Evolutionary conservation across 176 grass and related monocot genomes (phyloP).

Genomic region (Dendrocalamus sinicus): DNA sequence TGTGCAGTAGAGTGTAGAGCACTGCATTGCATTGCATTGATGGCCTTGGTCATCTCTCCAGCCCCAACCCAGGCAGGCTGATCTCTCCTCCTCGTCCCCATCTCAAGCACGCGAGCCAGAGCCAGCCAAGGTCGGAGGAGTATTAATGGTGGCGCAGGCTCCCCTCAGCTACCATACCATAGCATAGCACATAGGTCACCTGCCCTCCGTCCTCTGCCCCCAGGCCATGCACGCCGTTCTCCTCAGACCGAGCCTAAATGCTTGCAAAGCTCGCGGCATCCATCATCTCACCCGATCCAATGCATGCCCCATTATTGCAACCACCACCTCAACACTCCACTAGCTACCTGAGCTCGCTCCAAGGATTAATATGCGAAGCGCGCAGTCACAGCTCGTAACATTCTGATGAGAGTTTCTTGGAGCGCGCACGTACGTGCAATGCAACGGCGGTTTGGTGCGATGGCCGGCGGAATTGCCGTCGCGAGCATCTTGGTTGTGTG

Average conservation of each 20-base stretch:
- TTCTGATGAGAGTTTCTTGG: neutral
- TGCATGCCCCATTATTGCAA: constrained; percentile 32
- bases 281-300: constrained; percentile 48
- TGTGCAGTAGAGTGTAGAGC: neutral
- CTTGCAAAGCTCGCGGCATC: neutral
- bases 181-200: constrained; percentile 14
- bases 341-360: neutral
- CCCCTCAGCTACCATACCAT: constrained; percentile 10
- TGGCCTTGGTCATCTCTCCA: constrained; percentile 49
- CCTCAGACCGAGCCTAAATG: constrained; percentile 39
- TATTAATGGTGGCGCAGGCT: constrained; percentile 65
- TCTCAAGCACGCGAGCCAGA: neutral
- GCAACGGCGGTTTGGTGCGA: neutral
- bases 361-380: constrained; percentile 4
- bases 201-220: constrained; percentile 13
- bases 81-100: neutral
- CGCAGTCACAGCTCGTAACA: neutral
- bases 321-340: neutral
- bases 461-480: neutral
- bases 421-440: neutral
- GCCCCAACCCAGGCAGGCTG: neutral
- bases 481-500: neutral
- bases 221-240: neutral
- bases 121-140: constrained; percentile 28
- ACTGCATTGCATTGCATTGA: constrained; percentile 47